Conservation (phyloP, 148 eudicot species). For the Oxyria digyna region DNA sequence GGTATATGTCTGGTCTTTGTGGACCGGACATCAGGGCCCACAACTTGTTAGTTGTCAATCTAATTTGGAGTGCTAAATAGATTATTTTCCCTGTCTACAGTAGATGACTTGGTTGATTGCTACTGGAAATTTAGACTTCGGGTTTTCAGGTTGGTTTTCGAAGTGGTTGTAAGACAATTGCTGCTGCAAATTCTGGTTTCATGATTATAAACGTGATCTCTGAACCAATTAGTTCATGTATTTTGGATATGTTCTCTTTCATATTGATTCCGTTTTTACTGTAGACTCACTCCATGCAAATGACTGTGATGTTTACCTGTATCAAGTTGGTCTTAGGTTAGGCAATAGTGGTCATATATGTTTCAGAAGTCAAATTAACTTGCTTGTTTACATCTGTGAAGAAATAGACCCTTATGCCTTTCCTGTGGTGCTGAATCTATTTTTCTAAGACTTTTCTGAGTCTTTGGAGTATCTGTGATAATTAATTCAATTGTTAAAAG, state of each 20-base stretch:
- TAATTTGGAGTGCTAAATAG: not conserved
- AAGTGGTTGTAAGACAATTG: not conserved
- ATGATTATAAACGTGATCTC: not conserved
- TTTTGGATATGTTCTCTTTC: not conserved
- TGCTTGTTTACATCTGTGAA: not conserved
- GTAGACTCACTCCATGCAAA: too few species aligned
- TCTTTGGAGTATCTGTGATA: not conserved
- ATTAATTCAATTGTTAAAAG: not conserved
- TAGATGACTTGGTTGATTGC: not conserved
- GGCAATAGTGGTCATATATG: too few species aligned
- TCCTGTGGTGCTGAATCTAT: not conserved
- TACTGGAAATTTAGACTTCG: not conserved
- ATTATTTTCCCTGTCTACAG: not conserved
- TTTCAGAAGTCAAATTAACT: too few species aligned
- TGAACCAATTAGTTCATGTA: not conserved
- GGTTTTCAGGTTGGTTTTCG: not conserved
- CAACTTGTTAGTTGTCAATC: not conserved
- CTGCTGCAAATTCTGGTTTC: not conserved
- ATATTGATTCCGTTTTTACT: not conserved
- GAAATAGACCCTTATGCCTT: not conserved
- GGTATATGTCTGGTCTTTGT: not conserved
- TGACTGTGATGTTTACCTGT: too few species aligned
- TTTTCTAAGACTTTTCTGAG: not conserved
- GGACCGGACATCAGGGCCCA: not conserved
- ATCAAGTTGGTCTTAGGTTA: too few species aligned